Evolutionary conservation across 768 basidiomycete species (phyloP).

Genomic region (Mycena leptocephala): DNA sequence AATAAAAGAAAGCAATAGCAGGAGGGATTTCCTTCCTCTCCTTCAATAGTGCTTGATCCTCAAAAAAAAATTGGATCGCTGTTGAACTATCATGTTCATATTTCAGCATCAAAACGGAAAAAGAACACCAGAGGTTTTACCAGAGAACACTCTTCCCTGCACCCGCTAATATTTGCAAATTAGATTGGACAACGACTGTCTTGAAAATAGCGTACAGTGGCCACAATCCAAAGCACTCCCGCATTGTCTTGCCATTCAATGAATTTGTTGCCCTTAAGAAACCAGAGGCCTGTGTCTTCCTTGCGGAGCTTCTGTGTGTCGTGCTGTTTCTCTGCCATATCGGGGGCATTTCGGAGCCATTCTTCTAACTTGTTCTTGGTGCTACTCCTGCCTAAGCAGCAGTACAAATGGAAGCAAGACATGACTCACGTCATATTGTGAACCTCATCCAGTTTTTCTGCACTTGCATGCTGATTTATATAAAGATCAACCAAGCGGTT

Average conservation of each 20-base stretch:
- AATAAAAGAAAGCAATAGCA: slow-evolving; percentile 2
- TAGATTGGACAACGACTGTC: background rate
- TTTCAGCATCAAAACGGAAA: background rate
- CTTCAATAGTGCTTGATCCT: background rate
- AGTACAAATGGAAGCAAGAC: too few relatives aligned
- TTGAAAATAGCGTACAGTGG: too few relatives aligned
- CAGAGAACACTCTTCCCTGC: background rate
- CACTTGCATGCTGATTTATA: background rate
- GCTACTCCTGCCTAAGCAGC: too few relatives aligned
- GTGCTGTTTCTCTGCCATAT: background rate
- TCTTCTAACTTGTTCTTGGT: background rate
- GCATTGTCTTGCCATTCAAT: background rate
- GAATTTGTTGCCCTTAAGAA: background rate
- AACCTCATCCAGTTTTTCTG: too few relatives aligned
- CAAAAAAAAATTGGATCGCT: background rate
- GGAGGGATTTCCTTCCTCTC: background rate
- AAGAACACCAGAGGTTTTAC: background rate
- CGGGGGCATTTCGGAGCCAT: background rate
- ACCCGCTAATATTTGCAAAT: background rate
- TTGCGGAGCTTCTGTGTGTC: background rate
- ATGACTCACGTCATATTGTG: too few relatives aligned
- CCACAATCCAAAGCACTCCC: background rate
- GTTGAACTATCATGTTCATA: background rate
- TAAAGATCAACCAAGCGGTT: background rate
- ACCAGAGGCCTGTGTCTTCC: background rate